Percentiles rank a stretch among this genome's conserved stretches.
These are phyloP conservation scores for Populus davidiana DNA, from an alignment of 345 rosid species.

Conservation along the genomic window DNA sequence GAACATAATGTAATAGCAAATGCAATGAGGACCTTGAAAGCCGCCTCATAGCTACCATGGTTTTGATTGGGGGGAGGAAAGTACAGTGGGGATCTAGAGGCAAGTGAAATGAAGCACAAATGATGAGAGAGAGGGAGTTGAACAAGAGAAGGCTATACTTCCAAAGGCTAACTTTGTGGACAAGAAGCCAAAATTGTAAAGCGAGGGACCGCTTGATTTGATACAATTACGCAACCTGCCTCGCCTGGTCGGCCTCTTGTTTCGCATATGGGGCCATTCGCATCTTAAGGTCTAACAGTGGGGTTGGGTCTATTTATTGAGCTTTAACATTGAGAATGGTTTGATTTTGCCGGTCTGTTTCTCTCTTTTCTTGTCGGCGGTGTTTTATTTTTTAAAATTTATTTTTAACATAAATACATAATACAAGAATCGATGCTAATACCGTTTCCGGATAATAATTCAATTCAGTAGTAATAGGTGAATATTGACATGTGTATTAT, in stretches of 20 bases:
- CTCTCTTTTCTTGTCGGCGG: no score
- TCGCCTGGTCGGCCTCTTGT: conserved; percentile 23
- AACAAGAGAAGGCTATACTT: not conserved
- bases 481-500: no score
- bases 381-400: no score
- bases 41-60: conserved; percentile 19
- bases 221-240: conserved; percentile 19
- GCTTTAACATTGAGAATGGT: not conserved
- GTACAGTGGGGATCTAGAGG: not conserved
- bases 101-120: not conserved
- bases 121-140: not conserved
- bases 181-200: conserved; percentile 34
- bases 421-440: no score
- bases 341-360: no score
- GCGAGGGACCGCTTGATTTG: conserved; percentile 20
- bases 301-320: not conserved
- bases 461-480: no score
- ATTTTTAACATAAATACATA: no score
- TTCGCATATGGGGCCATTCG: not conserved
- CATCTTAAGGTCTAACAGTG: not conserved
- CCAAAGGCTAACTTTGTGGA: conserved; percentile 34
- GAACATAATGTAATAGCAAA: conserved; percentile 11
- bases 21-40: conserved; percentile 26
- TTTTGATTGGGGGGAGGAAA: not conserved
- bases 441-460: no score